These are phyloP conservation scores for Magnolia changhungtana DNA, from an alignment of 164 flowering plant genomes.

Conservation along the genomic window DNA sequence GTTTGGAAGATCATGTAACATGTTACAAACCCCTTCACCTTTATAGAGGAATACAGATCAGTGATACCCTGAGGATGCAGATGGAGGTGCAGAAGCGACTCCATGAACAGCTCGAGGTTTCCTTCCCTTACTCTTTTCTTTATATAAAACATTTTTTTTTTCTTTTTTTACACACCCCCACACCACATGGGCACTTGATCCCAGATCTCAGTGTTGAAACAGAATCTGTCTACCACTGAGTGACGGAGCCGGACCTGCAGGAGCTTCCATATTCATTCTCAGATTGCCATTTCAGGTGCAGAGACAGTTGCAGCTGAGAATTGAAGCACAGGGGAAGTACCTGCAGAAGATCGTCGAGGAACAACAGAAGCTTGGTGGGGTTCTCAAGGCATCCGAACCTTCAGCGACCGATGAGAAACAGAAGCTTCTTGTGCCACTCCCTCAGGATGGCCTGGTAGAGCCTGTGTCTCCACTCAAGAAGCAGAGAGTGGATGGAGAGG, in stretches of 20 bases:
- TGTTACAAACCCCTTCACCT: not conserved
- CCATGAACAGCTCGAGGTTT: slow-evolving; percentile 71
- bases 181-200: no score
- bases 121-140: not conserved
- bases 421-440: slow-evolving; percentile 15
- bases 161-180: no score
- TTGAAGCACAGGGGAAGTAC: slow-evolving; percentile 76
- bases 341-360: slow-evolving; percentile 74
- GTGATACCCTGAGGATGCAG: slow-evolving; percentile 61
- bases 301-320: slow-evolving; percentile 66
- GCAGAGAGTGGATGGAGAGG: slow-evolving; percentile 26
- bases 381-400: slow-evolving; percentile 32
- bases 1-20: slow-evolving; percentile 2
- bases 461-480: slow-evolving; percentile 37
- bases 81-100: slow-evolving; percentile 78
- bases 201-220: no score
- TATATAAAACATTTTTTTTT: not conserved
- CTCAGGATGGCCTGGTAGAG: slow-evolving; percentile 18
- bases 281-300: slow-evolving; percentile 42
- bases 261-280: not conserved
- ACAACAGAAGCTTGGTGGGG: slow-evolving; percentile 62
- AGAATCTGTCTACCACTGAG: no score
- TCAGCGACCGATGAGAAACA: slow-evolving; percentile 26
- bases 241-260: not conserved
- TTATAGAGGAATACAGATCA: slow-evolving; percentile 55